These are phyloP conservation scores for Paramarasmius palmivorus DNA, from an alignment of 1,284 basidiomycete species.

Conservation along the genomic window DNA sequence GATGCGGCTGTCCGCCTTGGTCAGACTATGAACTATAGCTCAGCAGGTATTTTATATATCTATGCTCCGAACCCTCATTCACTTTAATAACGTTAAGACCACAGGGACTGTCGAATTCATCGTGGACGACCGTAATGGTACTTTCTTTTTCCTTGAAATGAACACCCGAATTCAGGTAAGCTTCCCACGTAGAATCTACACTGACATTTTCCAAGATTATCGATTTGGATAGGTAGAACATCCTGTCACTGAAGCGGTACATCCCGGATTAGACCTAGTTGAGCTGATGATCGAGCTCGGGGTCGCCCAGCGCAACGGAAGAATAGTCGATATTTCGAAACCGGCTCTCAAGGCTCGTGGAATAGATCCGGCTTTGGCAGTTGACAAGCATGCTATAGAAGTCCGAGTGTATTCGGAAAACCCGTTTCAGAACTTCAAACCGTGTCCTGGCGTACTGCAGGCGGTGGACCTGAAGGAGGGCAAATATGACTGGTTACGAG, in stretches of 20 bases:
- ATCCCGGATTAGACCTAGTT: conserved; percentile 64
- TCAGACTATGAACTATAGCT: conserved; percentile 53
- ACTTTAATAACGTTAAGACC: neutral
- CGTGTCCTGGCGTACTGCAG: conserved; percentile 65
- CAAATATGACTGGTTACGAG: conserved; percentile 44
- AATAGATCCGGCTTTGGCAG: conserved; percentile 8
- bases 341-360: conserved; percentile 15
- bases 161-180: conserved; percentile 68
- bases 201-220: neutral
- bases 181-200: neutral
- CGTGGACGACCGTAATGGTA: conserved; percentile 52
- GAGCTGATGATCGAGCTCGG: conserved; percentile 66
- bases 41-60: conserved; percentile 43
- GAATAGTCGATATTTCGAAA: conserved; percentile 11
- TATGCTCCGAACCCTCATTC: no score
- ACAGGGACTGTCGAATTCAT: conserved; percentile 72
- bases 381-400: conserved; percentile 54
- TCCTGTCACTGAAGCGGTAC: conserved; percentile 61
- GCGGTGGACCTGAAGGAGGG: conserved; percentile 42
- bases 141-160: conserved; percentile 77
- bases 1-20: conserved; percentile 54
- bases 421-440: conserved; percentile 56
- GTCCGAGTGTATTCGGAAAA: conserved; percentile 70
- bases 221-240: conserved; percentile 58
- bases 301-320: conserved; percentile 32